Evolutionary conservation across 352 stramenopile species (phyloP).

Genomic region (Phytophthora pinifolia): DNA sequence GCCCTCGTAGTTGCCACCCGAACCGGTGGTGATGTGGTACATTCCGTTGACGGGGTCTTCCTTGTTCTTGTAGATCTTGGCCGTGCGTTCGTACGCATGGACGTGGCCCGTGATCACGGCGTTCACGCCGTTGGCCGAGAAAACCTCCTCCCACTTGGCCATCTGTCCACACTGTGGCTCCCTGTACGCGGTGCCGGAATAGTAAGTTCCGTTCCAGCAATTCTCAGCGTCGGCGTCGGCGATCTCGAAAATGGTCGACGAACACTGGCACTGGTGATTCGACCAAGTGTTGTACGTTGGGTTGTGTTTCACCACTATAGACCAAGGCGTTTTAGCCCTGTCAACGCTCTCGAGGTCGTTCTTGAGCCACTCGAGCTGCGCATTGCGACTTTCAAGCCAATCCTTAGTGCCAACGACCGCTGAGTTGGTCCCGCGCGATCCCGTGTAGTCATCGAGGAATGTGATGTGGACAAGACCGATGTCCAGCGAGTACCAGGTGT

Average conservation of each 20-base stretch:
- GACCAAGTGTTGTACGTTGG: constrained; percentile 68
- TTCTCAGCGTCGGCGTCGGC: constrained; percentile 31
- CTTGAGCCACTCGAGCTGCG: constrained; percentile 59
- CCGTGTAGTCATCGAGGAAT: constrained; percentile 68
- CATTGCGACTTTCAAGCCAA: constrained; percentile 39
- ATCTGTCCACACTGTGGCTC: constrained; percentile 53
- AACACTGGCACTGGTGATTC: constrained; percentile 57
- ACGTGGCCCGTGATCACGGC: constrained; percentile 51
- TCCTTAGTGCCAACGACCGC: constrained; percentile 40
- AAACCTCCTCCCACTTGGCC: constrained; percentile 44
- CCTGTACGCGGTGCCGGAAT: constrained; percentile 31
- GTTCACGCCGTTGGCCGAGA: constrained; percentile 42
- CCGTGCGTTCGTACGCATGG: constrained; percentile 49
- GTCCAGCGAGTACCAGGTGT: constrained; percentile 56
- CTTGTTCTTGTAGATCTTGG: constrained; percentile 57
- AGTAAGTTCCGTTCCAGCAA: constrained; percentile 53
- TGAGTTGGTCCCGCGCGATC: constrained; percentile 32
- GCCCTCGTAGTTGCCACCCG: constrained; percentile 35
- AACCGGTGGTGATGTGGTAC: constrained; percentile 51
- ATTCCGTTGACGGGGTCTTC: constrained; percentile 36
- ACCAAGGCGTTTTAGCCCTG: constrained; percentile 72
- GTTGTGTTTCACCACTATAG: constrained; percentile 78
- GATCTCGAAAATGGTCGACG: constrained; percentile 41
- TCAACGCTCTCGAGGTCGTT: constrained; percentile 63
- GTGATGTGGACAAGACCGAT: constrained; percentile 57